Evolutionary conservation across 768 basidiomycete species (phyloP), one percentile per base, ranked within the genome.

Genomic region (Naganishia vaughanmartiniae): DNA sequence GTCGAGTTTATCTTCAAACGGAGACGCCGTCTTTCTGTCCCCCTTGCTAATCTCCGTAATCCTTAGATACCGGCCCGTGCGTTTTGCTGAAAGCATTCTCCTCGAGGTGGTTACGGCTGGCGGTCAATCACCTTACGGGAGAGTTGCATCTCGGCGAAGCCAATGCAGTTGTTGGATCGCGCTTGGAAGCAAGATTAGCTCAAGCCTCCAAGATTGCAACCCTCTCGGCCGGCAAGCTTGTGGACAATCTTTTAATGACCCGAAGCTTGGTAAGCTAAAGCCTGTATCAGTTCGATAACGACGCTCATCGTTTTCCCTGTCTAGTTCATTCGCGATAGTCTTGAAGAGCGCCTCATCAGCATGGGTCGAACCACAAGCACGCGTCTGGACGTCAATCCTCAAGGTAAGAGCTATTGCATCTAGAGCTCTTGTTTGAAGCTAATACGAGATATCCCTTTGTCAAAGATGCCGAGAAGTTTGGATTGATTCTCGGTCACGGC

Each of bases 301-400:
- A 17, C 6, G 6, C 57, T 39, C 12, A 24, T 26, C 2, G 15
- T 39, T 39, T 42, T 21, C 2, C 11, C 7, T 57, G 28, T 42
- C 31, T n/a, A 58, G 57, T 58, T 58, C 34, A 39, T 58, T 39
- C 57, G 57, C 17, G 57, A 58, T 39, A 58, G 57, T 58, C 36
- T 58, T n/a, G 57, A 58, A 36, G 57, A 58, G 34, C 57, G 57
- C 57, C n/a, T 58, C 7, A 58, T 58, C 57, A 58, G 57, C n/a
- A 58, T 58, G 57, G 57, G 57, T 34, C 31, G 19, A 7, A 39
- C 24, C 34, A 58, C 57, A 10, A 58, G 33, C 14, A 58, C 57
- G 21, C 57, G 57, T 17, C 24, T 58, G 34, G 57, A 58, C 36
- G 57, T 58, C 34, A 39, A 58, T 39, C 33, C 57, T 34, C 33